Conservation (phyloP, 805 yeast species). For the Wickerhamomyces rabaulensis region DNA sequence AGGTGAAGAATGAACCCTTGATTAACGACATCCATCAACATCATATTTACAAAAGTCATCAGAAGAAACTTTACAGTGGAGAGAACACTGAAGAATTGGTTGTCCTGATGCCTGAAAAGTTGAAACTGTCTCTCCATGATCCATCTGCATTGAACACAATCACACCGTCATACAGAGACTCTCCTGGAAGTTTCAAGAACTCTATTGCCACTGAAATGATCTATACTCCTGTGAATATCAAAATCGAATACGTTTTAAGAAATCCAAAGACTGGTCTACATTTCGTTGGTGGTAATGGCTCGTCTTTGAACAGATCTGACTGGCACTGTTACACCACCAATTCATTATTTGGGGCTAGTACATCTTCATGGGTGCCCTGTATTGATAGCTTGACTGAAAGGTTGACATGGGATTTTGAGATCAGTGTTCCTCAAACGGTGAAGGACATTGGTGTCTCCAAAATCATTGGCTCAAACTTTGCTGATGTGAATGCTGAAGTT, state of each 20-base stretch:
- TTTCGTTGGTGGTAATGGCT: slow-evolving; percentile 59
- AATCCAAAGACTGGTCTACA: slow-evolving; percentile 71
- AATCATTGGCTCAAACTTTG: slow-evolving; percentile 28
- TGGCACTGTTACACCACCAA: slow-evolving; percentile 91
- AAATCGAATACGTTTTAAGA: slow-evolving; percentile 57
- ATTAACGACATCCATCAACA: slow-evolving; percentile 42
- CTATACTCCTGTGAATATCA: slow-evolving; percentile 70
- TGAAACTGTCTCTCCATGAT: slow-evolving; percentile 58
- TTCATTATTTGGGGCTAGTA: slow-evolving; percentile 68
- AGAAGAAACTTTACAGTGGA: slow-evolving; percentile 48
- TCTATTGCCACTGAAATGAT: slow-evolving; percentile 34
- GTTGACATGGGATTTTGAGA: slow-evolving; percentile 86
- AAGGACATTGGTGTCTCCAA: slow-evolving; percentile 52
- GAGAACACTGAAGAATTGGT: slow-evolving; percentile 58
- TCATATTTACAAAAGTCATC: slow-evolving; percentile 49
- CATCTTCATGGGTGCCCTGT: slow-evolving; percentile 98
- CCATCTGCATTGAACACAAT: slow-evolving; percentile 28
- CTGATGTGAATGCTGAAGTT: slow-evolving; percentile 26
- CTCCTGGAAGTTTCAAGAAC: slow-evolving; percentile 30
- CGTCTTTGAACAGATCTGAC: slow-evolving; percentile 32
- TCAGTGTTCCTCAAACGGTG: slow-evolving; percentile 78
- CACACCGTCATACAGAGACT: slow-evolving; percentile 35
- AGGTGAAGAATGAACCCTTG: slow-evolving; percentile 12
- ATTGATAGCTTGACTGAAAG: slow-evolving; percentile 83
- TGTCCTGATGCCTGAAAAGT: slow-evolving; percentile 58